A percentile compares a stretch with the other conserved stretches of the same genome.
Conservation (phyloP, 2,329 filamentous ascomycete genomes). For the Ramularia collo-cygni region DNA sequence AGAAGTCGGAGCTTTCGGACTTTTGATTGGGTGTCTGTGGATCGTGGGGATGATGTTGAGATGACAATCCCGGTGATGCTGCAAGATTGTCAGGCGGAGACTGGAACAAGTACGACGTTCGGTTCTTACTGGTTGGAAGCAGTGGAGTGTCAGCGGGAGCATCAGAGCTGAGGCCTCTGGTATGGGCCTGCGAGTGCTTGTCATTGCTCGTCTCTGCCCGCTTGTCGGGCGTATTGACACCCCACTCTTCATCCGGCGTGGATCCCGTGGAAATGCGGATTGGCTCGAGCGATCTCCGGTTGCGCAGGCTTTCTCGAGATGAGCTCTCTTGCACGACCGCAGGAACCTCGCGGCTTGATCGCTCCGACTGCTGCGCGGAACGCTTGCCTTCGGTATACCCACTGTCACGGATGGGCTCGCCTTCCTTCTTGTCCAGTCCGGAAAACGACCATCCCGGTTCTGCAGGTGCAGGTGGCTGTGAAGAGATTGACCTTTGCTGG, state of each 20-base stretch:
- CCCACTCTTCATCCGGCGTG: conserved; percentile 11
- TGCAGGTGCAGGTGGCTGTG: not conserved
- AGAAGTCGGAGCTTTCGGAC: not conserved
- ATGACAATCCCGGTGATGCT: conserved; percentile 6
- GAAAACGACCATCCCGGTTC: conserved; percentile 20
- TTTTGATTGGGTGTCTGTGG: conserved; percentile 6
- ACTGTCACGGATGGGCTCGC: conserved; percentile 36
- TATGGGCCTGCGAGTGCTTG: conserved; percentile 21
- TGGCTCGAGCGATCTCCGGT: conserved; percentile 26
- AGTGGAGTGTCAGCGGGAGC: conserved; percentile 25
- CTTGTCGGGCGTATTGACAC: conserved; percentile 16
- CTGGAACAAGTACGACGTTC: conserved; percentile 41
- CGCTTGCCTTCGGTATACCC: conserved; percentile 33
- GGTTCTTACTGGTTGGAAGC: conserved; percentile 39
- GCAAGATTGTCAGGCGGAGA: conserved; percentile 31
- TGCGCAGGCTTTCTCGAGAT: conserved; percentile 25
- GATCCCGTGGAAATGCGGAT: conserved; percentile 22
- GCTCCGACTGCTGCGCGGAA: conserved; percentile 14
- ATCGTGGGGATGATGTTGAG: conserved; percentile 2
- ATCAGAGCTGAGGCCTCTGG: conserved; percentile 25
- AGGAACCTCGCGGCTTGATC: conserved; percentile 11
- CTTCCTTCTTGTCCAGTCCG: conserved; percentile 8
- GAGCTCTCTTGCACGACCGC: conserved; percentile 15
- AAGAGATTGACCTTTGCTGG: too few species aligned
- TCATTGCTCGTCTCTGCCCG: conserved; percentile 5